Base-by-base conservation (phyloP, 345 rosid species). In the Arabidopsis thaliana region DNA sequence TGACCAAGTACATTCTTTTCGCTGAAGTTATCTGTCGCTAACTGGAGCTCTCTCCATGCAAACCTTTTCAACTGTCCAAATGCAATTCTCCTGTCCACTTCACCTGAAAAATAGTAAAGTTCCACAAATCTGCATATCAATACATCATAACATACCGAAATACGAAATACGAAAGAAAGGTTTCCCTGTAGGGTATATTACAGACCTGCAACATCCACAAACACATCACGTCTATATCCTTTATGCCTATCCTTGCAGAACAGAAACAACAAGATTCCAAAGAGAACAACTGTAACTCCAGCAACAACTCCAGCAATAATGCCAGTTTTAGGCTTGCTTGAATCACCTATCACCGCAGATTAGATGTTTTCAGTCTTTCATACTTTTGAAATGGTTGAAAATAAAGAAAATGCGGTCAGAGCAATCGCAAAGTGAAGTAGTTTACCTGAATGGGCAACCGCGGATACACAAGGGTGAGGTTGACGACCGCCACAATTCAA, bases 41-140 rank as follows among this genome's bases (percentile, higher is more conserved):
- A 32, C 66, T 94, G 97, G 53, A 94, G 86, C 80, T 94, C 98
- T 76, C 96, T 85, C 96, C 96, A 94, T 32, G 97, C 77, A 83
- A 88, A 94, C 83, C 95, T 84, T 84, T 85, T 94, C 73, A 94
- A 69, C 77, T 91, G 97, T 65, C 98, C 98, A 81, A 94, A 94
- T 22, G 96, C 89, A 73, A 94, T 89, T 85, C 97, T 86, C 77
- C 91, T 81, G 84, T 94, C 98, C 36, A 88, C 96, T 85, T 94
- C 97, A 81, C 97, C 98, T 93, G 78, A 76, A 34, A 75, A 11
- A 67, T 5, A 14, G 77, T 52, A 33, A 40, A 59, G 71, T 52
- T 65, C 11, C 72, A 65, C 8, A 36, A 51, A 33, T n/a, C 7
- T 67, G 37, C 38, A 34, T 56, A 10, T 10, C 8, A 22, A 23